Conservation (phyloP, 306 rosid genomes). For the Corylus avellana region DNA sequence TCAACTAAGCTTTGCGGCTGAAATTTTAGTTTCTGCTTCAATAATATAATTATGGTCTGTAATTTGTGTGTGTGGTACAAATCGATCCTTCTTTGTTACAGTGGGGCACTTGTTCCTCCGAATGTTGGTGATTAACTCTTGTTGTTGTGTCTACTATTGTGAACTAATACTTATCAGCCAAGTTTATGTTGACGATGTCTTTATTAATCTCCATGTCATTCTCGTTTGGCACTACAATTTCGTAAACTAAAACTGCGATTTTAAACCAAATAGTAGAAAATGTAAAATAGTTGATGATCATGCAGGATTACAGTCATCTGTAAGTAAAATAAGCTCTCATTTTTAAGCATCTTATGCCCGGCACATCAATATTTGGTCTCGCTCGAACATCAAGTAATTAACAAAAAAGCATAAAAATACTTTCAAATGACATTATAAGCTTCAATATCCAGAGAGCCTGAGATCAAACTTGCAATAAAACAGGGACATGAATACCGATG, state of each 20-base stretch:
- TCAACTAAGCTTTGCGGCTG: slow-evolving; percentile 10
- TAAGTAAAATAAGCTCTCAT: background rate
- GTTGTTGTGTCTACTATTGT: slow-evolving; percentile 20
- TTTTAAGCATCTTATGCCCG: background rate
- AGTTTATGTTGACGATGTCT: background rate
- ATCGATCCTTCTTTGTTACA: slow-evolving; percentile 17
- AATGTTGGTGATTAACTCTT: slow-evolving; percentile 12
- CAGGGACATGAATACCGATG: background rate
- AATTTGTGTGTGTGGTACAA: background rate
- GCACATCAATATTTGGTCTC: background rate
- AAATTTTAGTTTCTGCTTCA: slow-evolving; percentile 17
- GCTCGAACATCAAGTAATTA: background rate
- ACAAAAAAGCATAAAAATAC: background rate
- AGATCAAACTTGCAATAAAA: background rate
- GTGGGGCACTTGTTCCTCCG: slow-evolving; percentile 6
- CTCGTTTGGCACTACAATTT: too few relatives aligned
- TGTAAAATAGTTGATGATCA: background rate
- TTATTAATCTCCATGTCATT: background rate
- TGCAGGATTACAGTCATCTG: background rate
- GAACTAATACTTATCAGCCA: background rate
- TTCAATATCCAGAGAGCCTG: background rate
- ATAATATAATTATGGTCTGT: slow-evolving; percentile 24
- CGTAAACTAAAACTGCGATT: too few relatives aligned
- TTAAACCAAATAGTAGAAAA: too few relatives aligned
- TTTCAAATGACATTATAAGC: background rate